These are phyloP conservation scores for Penicillium sp. DNA, from an alignment of 2,329 filamentous ascomycete species.

Conservation along the genomic window DNA sequence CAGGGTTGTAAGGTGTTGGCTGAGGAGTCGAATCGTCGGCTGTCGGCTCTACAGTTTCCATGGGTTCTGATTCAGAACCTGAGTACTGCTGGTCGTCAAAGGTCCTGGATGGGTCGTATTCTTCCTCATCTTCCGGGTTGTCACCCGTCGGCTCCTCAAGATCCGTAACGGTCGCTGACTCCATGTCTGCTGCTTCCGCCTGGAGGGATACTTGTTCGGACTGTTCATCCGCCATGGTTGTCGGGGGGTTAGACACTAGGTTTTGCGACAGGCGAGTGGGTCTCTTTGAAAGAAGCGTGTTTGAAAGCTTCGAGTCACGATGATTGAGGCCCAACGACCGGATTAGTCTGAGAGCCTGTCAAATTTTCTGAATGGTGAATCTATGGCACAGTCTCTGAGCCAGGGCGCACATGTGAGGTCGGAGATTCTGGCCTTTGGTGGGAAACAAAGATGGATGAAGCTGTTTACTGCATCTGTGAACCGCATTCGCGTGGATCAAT, in stretches of 20 bases:
- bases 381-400: too few relatives aligned
- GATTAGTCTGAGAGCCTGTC: too few relatives aligned
- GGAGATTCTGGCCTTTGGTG: background rate
- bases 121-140: slow-evolving; percentile 52
- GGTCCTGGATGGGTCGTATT: slow-evolving; percentile 49
- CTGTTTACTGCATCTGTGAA: slow-evolving; percentile 2
- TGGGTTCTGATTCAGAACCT: slow-evolving; percentile 26
- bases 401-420: background rate
- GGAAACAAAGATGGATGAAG: background rate
- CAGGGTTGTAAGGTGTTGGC: background rate
- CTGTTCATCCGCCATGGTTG: slow-evolving; percentile 48
- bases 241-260: slow-evolving; percentile 5
- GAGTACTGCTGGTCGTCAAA: slow-evolving; percentile 36
- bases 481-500: slow-evolving; percentile 1
- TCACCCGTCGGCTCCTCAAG: slow-evolving; percentile 50
- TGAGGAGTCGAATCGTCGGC: background rate
- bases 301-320: background rate
- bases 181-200: slow-evolving; percentile 42
- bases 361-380: too few relatives aligned
- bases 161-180: slow-evolving; percentile 34
- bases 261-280: background rate
- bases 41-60: slow-evolving; percentile 24
- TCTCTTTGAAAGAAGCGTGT: background rate
- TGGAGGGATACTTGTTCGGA: slow-evolving; percentile 50
- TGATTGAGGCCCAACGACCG: too few relatives aligned